These are phyloP conservation scores for Blepharisma undulans DNA, from an alignment of 169 alveolate genomes.

Conservation along the genomic window DNA sequence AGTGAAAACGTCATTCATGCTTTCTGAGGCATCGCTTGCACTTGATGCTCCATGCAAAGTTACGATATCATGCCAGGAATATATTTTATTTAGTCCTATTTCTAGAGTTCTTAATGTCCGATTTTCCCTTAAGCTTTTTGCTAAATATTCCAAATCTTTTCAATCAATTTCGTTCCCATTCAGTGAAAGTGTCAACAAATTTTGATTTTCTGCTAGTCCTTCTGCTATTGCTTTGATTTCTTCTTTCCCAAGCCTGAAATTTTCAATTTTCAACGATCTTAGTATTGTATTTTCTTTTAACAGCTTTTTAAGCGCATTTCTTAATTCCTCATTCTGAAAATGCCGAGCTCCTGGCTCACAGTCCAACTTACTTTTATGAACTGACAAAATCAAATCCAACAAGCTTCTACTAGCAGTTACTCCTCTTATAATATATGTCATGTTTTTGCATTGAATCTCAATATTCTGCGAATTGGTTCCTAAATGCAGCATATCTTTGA, in stretches of 20 bases:
- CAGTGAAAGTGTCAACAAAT: not conserved
- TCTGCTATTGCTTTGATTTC: not conserved
- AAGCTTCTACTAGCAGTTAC: not conserved
- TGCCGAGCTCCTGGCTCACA: not conserved
- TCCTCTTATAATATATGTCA: not conserved
- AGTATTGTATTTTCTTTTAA: not conserved
- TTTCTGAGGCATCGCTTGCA: not conserved
- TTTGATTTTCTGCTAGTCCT: not conserved
- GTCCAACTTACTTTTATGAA: not conserved
- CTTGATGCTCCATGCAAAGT: not conserved
- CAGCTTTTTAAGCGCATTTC: not conserved
- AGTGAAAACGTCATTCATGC: not conserved
- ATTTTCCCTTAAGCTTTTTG: not conserved
- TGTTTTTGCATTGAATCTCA: not conserved
- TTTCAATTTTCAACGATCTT: not conserved
- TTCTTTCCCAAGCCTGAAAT: not conserved
- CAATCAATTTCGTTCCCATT: constrained; percentile 3
- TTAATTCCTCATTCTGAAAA: not conserved
- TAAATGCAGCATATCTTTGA: constrained; percentile 6
- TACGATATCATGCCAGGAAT: not conserved
- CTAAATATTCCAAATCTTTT: not conserved
- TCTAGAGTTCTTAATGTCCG: not conserved
- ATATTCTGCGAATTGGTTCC: not conserved
- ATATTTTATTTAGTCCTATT: not conserved
- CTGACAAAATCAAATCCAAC: not conserved